Conservation (phyloP, 768 basidiomycete species). For the Imleria badia region DNA sequence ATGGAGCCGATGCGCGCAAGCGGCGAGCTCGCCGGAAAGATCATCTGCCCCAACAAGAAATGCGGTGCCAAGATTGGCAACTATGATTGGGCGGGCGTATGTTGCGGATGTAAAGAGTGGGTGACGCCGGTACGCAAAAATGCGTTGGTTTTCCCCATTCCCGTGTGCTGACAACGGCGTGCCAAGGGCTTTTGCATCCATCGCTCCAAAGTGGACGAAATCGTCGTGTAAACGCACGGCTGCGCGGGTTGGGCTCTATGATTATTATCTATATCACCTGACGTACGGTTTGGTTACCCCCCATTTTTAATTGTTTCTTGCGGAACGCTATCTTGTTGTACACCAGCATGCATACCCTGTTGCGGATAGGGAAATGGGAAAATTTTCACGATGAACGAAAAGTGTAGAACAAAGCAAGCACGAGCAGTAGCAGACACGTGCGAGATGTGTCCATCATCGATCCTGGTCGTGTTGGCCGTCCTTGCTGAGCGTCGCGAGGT, state of each 20-base stretch:
- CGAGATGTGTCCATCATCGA: slow-evolving; percentile 27
- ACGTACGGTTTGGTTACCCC: background rate
- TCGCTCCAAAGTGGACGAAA: slow-evolving; percentile 67
- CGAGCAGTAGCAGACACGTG: too few species aligned
- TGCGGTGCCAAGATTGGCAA: slow-evolving; percentile 92
- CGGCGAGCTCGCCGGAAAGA: slow-evolving; percentile 86
- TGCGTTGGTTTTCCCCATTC: background rate
- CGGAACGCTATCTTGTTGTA: background rate
- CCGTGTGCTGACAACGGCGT: background rate
- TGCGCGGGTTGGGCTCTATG: background rate
- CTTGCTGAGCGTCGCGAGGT: slow-evolving; percentile 57
- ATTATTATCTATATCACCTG: too few species aligned
- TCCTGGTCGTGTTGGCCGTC: slow-evolving; percentile 34
- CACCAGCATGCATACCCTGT: background rate
- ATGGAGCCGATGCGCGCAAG: slow-evolving; percentile 80
- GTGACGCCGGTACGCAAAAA: slow-evolving; percentile 66
- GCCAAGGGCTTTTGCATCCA: slow-evolving; percentile 57
- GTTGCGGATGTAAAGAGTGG: slow-evolving; percentile 91
- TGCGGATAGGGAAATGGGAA: background rate
- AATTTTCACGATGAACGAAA: too few species aligned
- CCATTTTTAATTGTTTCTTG: background rate
- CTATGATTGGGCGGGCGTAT: slow-evolving; percentile 95
- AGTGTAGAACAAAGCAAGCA: too few species aligned
- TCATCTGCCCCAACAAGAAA: slow-evolving; percentile 88
- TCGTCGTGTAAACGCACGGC: slow-evolving; percentile 31